Conservation (phyloP, 2,329 filamentous ascomycete genomes). For the Coniochaeta ligniaria region DNA sequence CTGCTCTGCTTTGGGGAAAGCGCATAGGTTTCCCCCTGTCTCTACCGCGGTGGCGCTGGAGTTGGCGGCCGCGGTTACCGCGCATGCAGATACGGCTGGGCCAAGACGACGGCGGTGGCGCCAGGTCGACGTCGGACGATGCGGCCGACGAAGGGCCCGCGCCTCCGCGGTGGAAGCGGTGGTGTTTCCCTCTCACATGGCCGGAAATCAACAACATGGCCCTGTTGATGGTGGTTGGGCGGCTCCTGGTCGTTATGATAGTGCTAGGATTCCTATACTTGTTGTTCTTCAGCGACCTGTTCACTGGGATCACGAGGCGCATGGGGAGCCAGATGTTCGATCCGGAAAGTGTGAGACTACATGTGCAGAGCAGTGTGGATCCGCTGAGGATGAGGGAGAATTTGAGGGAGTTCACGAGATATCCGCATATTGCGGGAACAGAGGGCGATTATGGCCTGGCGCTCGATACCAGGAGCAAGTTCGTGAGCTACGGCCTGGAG, state of each 20-base stretch:
- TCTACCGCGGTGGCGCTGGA: conserved; percentile 47
- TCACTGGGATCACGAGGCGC: conserved; percentile 57
- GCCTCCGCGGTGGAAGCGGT: conserved; percentile 26
- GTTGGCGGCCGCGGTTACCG: conserved; percentile 46
- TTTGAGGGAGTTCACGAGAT: conserved; percentile 69
- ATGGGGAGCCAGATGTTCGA: conserved; percentile 69
- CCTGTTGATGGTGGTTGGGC: conserved; percentile 49
- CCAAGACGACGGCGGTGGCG: conserved; percentile 8
- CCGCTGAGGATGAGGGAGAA: conserved; percentile 62
- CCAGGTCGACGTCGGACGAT: conserved; percentile 19
- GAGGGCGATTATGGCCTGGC: conserved; percentile 85
- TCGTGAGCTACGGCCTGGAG: conserved; percentile 66
- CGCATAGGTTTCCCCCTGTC: conserved; percentile 45
- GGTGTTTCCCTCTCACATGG: not conserved
- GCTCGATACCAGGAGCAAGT: conserved; percentile 74
- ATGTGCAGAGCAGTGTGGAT: conserved; percentile 68
- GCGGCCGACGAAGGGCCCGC: conserved; percentile 9
- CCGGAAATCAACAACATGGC: not conserved
- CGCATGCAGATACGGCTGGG: conserved; percentile 38
- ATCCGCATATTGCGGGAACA: conserved; percentile 88
- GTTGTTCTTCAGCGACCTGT: conserved; percentile 78
- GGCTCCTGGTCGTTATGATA: conserved; percentile 67
- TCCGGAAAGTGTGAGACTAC: conserved; percentile 71
- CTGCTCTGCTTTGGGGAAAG: conserved; percentile 45
- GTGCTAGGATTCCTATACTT: conserved; percentile 75